phyloP scores from a whole-genome alignment of 345 rosid genomes.

The Citrus inodora region DNA sequence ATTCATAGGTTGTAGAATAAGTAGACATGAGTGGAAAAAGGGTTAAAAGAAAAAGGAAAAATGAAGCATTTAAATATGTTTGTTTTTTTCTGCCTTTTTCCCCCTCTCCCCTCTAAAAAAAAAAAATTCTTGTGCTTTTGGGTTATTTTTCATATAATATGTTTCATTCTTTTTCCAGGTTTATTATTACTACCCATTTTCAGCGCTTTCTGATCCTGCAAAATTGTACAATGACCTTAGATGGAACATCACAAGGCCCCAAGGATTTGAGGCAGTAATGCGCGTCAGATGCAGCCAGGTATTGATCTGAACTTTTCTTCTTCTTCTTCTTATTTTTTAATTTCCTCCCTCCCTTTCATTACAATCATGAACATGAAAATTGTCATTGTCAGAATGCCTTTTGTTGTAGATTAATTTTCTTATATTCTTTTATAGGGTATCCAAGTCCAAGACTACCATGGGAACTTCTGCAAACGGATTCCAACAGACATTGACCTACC shows the following conservation, averaged over 20 bases:
- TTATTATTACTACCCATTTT: conserved; percentile 87
- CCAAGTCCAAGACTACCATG: conserved; percentile 92
- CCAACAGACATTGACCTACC: conserved; percentile 95
- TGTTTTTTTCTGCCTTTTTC: neutral
- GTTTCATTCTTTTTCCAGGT: conserved; percentile 49
- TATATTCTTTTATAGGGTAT: conserved; percentile 62
- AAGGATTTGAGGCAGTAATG: conserved; percentile 99
- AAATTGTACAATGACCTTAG: conserved; percentile 97
- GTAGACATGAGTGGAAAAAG: neutral
- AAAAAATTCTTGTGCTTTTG: neutral
- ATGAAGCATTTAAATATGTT: neutral
- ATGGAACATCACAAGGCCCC: conserved; percentile 98
- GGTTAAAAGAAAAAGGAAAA: neutral
- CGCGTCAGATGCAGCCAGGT: conserved; percentile 98
- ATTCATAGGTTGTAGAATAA: neutral
- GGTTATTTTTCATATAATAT: neutral
- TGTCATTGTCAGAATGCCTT: neutral
- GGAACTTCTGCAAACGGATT: conserved; percentile 95
- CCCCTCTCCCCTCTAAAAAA: neutral
- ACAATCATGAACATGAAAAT: neutral
- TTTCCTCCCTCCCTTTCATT: neutral
- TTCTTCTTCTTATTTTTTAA: neutral
- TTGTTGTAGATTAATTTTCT: conserved; percentile 7
- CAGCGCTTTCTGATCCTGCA: conserved; percentile 84
- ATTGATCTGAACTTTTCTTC: conserved; percentile 1